Evolutionary conservation across 768 basidiomycete genomes (phyloP), one percentile per base, ranked within the genome.

Genomic region (Crucibulum laeve): DNA sequence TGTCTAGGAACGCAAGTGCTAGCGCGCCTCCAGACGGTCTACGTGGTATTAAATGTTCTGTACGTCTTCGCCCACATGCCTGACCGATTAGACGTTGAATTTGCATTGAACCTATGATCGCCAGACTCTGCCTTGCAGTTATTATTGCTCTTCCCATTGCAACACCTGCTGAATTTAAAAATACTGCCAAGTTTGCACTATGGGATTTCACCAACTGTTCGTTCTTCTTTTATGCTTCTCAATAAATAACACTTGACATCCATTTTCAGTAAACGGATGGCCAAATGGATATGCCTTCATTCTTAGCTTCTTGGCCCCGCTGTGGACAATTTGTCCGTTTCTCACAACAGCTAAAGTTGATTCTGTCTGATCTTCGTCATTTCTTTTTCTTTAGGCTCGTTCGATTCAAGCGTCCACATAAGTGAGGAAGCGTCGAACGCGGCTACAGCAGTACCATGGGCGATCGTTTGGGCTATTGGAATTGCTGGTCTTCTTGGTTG

Each of bases 341-440:
- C 11, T 15, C 23, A n/a, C 30, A 35, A 38, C 30, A 13, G 33
- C 4, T 35, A 21, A 15, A 5, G 13, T 14, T 28, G 11, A 3
- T 32, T 28, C 7, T 6, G 36, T 11, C 14, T 7, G 11, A 21
- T 14, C 13, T 18, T 5, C 2, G 15, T 13, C 13, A 14, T 17
- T 4, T 8, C 32, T 15, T 11, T 38, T 1, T n/a, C 25, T 28
- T 10, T 51, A 65, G 70, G 62, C 36, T 70, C 60, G 7, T 71
- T 71, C 38, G 82, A 85, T 54, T 73, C 74, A 0, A 70, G 68
- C 39, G 77, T 85, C 0, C 82, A 85, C 49, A 83, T 87, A 43
- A 81, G 79, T 40, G 84, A 85, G 54, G 84, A 85, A 56, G 81
- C 81, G 1, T 69, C 74, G 0, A 89, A 89, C 50, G 85, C 86